A percentile compares a stretch with the other conserved stretches of the same genome.
Conservation (phyloP, 1,284 basidiomycete species). For the Austroboletus niveus region DNA sequence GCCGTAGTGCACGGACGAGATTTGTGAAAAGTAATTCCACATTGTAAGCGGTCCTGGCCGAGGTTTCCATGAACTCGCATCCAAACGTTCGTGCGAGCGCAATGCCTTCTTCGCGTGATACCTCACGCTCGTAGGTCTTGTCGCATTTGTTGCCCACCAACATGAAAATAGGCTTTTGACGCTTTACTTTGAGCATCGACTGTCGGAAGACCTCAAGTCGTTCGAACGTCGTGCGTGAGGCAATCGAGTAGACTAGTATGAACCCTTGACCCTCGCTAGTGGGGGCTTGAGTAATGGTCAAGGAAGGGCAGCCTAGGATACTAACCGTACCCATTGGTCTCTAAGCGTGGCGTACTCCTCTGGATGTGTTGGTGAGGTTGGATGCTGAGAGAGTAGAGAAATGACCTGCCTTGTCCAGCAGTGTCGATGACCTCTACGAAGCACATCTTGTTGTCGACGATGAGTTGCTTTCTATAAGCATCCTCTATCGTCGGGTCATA, state of each 20-base stretch:
- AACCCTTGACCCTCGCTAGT: slow-evolving; percentile 96
- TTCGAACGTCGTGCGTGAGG: slow-evolving; percentile 91
- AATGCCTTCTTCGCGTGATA: slow-evolving; percentile 85
- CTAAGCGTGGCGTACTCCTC: slow-evolving; percentile 97
- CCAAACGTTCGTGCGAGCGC: slow-evolving; percentile 84
- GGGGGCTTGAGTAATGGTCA: slow-evolving; percentile 10
- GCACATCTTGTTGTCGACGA: slow-evolving; percentile 90
- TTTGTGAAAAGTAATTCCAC: slow-evolving; percentile 93
- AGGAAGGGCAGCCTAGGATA: slow-evolving; percentile 16
- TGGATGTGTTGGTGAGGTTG: slow-evolving; percentile 33
- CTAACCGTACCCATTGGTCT: slow-evolving; percentile 97
- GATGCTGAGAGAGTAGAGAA: slow-evolving; percentile 5
- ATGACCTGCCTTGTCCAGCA: slow-evolving; percentile 81
- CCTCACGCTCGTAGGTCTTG: slow-evolving; percentile 82
- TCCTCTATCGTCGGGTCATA: slow-evolving; percentile 95
- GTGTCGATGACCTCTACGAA: slow-evolving; percentile 93
- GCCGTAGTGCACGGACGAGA: slow-evolving; percentile 86
- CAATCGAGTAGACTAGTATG: slow-evolving; percentile 97
- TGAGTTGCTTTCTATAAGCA: slow-evolving; percentile 89
- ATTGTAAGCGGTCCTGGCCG: slow-evolving; percentile 92
- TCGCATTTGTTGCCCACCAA: slow-evolving; percentile 93
- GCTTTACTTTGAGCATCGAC: slow-evolving; percentile 92
- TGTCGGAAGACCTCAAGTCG: slow-evolving; percentile 94
- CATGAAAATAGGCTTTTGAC: slow-evolving; percentile 83
- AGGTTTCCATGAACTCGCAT: slow-evolving; percentile 96